Conservation (phyloP, 306 rosid species). For the Nissolia schottii region DNA sequence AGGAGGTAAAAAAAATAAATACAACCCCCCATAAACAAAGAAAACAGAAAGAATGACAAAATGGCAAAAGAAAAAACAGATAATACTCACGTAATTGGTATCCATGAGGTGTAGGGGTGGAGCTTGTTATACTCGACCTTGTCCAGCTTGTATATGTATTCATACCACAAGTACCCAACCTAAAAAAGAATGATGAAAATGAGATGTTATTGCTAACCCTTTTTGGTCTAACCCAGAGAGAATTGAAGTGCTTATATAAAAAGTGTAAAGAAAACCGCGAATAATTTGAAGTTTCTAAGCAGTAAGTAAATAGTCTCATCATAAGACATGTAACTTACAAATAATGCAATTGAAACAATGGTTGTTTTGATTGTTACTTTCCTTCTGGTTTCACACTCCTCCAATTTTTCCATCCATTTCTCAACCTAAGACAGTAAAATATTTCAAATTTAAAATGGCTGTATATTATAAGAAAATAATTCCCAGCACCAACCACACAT, state of each 20-base stretch:
- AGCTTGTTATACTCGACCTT: constrained; percentile 87
- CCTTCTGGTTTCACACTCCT: constrained; percentile 83
- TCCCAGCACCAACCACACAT: constrained; percentile 16
- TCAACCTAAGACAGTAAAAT: constrained; percentile 65
- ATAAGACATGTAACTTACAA: constrained; percentile 59
- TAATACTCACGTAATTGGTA: constrained; percentile 84
- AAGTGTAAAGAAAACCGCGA: not conserved
- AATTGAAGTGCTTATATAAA: constrained; percentile 17
- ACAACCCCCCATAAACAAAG: not conserved
- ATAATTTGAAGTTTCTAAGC: not conserved
- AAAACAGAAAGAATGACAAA: not conserved
- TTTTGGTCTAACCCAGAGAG: not conserved
- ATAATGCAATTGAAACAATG: constrained; percentile 57
- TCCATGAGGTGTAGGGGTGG: constrained; percentile 99
- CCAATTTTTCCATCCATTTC: constrained; percentile 97
- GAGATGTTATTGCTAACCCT: not conserved
- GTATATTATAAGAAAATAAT: constrained; percentile 13
- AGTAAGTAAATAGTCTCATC: constrained; percentile 3
- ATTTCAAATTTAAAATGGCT: constrained; percentile 13
- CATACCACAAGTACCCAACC: constrained; percentile 97
- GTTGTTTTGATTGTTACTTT: constrained; percentile 73
- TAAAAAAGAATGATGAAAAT: constrained; percentile 31
- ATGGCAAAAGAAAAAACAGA: constrained; percentile 8
- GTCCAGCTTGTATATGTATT: constrained; percentile 92
- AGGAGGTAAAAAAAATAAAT: constrained; percentile 5